Evolutionary conservation across 2,329 filamentous ascomycete genomes (phyloP).

Genomic region (Talaromyces pinophilus): DNA sequence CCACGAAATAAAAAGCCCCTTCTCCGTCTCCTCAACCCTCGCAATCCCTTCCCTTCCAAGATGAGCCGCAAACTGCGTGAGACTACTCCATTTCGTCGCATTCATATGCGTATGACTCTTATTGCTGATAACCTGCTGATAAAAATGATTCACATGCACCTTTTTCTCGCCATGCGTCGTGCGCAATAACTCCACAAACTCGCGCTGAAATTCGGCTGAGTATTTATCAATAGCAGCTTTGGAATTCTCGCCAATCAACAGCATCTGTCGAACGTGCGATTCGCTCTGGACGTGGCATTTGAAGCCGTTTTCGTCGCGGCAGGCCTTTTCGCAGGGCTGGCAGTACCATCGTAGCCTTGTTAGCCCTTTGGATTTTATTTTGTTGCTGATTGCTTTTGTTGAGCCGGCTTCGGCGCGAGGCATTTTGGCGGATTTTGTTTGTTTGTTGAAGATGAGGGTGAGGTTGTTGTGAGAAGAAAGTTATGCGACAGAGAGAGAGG

Average conservation of each 20-base stretch:
- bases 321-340: slow-evolving; percentile 65
- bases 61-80: slow-evolving; percentile 88
- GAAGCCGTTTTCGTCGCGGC: slow-evolving; percentile 85
- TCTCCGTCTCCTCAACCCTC: slow-evolving; percentile 84
- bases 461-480: background rate
- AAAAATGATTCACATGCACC: slow-evolving; percentile 88
- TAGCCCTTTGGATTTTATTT: slow-evolving; percentile 71
- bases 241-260: slow-evolving; percentile 82
- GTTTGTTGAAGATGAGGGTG: no score
- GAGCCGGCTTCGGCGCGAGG: slow-evolving; percentile 88
- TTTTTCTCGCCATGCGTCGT: slow-evolving; percentile 90
- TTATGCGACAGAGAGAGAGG: background rate
- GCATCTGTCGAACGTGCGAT: slow-evolving; percentile 85
- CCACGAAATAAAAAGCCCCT: slow-evolving; percentile 82
- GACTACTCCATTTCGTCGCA: slow-evolving; percentile 79
- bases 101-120: slow-evolving; percentile 90
- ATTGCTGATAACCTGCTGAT: slow-evolving; percentile 87
- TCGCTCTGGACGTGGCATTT: slow-evolving; percentile 83
- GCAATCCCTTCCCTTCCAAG: slow-evolving; percentile 85
- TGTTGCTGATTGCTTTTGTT: slow-evolving; percentile 87
- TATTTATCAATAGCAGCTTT: slow-evolving; percentile 81
- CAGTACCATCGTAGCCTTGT: slow-evolving; percentile 92
- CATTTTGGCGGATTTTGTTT: slow-evolving; percentile 59
- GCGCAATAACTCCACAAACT: slow-evolving; percentile 74
- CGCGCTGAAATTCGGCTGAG: slow-evolving; percentile 75